phyloP scores from a whole-genome alignment of 495 filamentous ascomycete species.

The Lepraria neglecta region DNA sequence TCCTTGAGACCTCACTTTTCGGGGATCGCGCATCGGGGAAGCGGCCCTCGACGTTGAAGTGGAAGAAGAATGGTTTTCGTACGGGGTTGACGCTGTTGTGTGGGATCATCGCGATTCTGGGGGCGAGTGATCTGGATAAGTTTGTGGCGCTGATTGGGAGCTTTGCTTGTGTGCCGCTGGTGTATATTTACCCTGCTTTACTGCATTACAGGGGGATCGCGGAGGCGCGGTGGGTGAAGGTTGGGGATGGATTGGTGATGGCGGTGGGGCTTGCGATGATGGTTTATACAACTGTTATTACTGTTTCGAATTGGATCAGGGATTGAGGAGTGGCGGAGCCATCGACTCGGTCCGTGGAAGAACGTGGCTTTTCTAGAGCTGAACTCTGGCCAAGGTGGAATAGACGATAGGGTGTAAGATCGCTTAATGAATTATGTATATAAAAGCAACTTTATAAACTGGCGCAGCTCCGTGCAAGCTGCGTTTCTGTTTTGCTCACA shows the following conservation, averaged over 20 bases:
- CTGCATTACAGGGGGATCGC: slow-evolving; percentile 57
- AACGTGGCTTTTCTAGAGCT: no score
- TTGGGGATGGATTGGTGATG: slow-evolving; percentile 50
- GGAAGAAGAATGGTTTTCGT: slow-evolving; percentile 60
- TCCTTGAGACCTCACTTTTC: slow-evolving; percentile 52
- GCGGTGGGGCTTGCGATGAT: slow-evolving; percentile 51
- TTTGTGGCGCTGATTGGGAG: slow-evolving; percentile 60
- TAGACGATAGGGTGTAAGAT: no score
- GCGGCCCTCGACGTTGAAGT: slow-evolving; percentile 48
- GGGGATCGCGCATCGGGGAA: slow-evolving; percentile 50
- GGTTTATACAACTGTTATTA: slow-evolving; percentile 57
- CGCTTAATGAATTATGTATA: no score
- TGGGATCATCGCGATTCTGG: slow-evolving; percentile 45
- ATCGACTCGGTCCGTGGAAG: no score
- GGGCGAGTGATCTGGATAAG: slow-evolving; percentile 55
- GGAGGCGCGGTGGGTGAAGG: slow-evolving; percentile 39
- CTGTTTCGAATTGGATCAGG: slow-evolving; percentile 36
- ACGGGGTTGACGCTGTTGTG: slow-evolving; percentile 43
- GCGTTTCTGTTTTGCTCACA: no score
- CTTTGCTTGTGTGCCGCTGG: slow-evolving; percentile 51
- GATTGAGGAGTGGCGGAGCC: background rate
- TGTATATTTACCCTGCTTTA: slow-evolving; percentile 46
- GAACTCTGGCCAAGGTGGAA: no score
- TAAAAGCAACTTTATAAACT: no score
- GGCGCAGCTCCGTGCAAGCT: no score